Evolutionary conservation across 768 basidiomycete species (phyloP), one percentile per base, ranked within the genome.

Genomic region (Tubosaeta brunneosetosa): DNA sequence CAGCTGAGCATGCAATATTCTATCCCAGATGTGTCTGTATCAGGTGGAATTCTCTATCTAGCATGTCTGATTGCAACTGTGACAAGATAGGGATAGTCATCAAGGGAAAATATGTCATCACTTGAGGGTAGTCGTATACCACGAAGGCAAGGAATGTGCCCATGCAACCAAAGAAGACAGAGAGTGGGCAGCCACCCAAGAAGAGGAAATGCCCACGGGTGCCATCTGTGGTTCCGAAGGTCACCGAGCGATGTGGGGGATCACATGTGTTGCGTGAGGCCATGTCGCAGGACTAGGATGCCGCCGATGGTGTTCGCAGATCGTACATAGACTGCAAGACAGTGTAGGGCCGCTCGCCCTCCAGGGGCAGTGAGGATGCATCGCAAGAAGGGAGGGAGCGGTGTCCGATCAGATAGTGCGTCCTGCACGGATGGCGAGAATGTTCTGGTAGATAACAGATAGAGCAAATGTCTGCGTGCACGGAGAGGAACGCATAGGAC

Each of bases 111-210:
- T n/a, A n/a, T n/a, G n/a, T n/a, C n/a, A n/a, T n/a, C n/a, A n/a
- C n/a, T n/a, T n/a, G n/a, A n/a, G n/a, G n/a, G n/a, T n/a, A n/a
- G n/a, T n/a, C n/a, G n/a, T n/a, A n/a, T n/a, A n/a, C n/a, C n/a
- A n/a, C n/a, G n/a, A n/a, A n/a, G n/a, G 77, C 61, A 2, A 79
- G 53, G 63, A 86, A 87, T 6, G 76, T 70, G 3, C 80, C 82
- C 1, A 63, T 49, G 8, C 76, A 74, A 4, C 85, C 83, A 16
- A 78, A 59, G 11, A 83, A 38, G 22, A 64, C 53, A 17, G 61
- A 62, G n/a, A 67, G 45, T 3, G 69, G 70, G 9, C 48, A 50
- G 4, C 61, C 63, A 12, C 73, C 75, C 6, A 69, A 29, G 10
- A 57, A 33, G 42, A 71, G 44, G 55, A 73, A 73, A 0, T 40